phyloP scores from a whole-genome alignment of 2,329 filamentous ascomycete species.

The Trematosphaeria pertusa region DNA sequence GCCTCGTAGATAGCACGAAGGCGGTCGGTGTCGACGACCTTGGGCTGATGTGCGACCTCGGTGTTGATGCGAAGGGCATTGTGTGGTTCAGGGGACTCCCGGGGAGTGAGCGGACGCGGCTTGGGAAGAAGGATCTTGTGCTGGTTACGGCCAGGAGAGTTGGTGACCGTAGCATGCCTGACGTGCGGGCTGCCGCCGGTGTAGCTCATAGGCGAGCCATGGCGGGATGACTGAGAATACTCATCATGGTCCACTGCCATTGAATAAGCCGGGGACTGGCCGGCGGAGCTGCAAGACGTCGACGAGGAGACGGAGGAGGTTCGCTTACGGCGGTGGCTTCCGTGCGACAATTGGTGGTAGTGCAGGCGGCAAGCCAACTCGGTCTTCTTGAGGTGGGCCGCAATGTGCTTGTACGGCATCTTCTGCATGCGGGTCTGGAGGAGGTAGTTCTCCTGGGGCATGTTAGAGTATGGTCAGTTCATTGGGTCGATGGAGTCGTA shows the following conservation, averaged over 20 bases:
- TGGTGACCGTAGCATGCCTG: conserved; percentile 45
- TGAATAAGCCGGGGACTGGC: conserved; percentile 48
- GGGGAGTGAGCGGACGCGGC: conserved; percentile 57
- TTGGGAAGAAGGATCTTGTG: conserved; percentile 67
- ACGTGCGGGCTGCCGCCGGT: conserved; percentile 54
- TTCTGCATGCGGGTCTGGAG: conserved; percentile 84
- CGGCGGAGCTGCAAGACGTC: conserved; percentile 49
- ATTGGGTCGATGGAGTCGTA: conserved; percentile 48
- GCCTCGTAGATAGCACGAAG: conserved; percentile 74
- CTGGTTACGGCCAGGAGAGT: conserved; percentile 63
- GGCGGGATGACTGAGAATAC: conserved; percentile 46
- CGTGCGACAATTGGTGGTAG: conserved; percentile 85
- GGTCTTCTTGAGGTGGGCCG: conserved; percentile 83
- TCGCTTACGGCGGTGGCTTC: conserved; percentile 80
- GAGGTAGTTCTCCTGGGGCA: conserved; percentile 77
- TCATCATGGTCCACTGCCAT: conserved; percentile 45
- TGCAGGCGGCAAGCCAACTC: conserved; percentile 87
- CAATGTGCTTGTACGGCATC: conserved; percentile 92
- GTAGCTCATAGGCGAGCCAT: conserved; percentile 54
- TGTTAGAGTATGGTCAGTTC: conserved; percentile 23
- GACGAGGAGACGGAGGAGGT: conserved; percentile 71
- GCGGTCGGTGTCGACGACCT: conserved; percentile 68
- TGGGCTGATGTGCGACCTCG: conserved; percentile 53
- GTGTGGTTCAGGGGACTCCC: conserved; percentile 46
- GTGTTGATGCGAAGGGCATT: conserved; percentile 54